A percentile compares a stretch with the other conserved stretches of the same genome.
phyloP scores from a whole-genome alignment of 2,329 filamentous ascomycete genomes.

The Ceratocystis harringtonii region DNA sequence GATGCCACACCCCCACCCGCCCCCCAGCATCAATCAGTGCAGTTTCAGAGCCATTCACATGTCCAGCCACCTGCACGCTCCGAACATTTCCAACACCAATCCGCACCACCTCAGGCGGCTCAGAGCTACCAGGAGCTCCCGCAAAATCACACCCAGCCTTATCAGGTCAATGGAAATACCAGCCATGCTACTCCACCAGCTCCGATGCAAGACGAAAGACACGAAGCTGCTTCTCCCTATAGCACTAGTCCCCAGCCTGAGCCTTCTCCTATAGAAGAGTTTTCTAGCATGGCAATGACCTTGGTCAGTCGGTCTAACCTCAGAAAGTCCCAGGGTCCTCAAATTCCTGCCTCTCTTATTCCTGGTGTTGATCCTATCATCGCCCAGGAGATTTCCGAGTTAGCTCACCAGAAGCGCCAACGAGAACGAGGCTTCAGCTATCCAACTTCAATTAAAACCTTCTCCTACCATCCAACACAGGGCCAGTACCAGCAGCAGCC shows the following conservation, averaged over 20 bases:
- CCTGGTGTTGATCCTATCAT: slow-evolving; percentile 44
- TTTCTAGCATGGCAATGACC: slow-evolving; percentile 17
- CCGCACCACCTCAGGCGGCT: background rate
- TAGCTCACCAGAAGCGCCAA: slow-evolving; percentile 41
- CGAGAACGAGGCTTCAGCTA: slow-evolving; percentile 33
- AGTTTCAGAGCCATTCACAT: background rate
- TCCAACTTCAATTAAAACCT: slow-evolving; percentile 22
- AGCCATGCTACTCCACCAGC: background rate
- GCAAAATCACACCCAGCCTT: background rate
- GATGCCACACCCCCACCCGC: background rate
- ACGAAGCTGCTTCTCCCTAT: background rate
- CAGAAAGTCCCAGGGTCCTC: slow-evolving; percentile 21
- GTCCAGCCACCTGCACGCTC: background rate
- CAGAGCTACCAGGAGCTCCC: slow-evolving; percentile 14
- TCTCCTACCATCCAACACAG: slow-evolving; percentile 23
- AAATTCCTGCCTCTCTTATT: slow-evolving; percentile 42
- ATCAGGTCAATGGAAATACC: background rate
- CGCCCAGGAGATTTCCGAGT: slow-evolving; percentile 41
- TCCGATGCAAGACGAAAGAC: background rate
- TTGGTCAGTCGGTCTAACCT: slow-evolving; percentile 10
- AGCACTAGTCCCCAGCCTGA: background rate
- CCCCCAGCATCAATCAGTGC: background rate
- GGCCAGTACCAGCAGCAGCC: slow-evolving; percentile 19
- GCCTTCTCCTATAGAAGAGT: slow-evolving; percentile 15
- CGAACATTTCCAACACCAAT: slow-evolving; percentile 5